These are phyloP conservation scores for Vachellia pachyceras DNA, from an alignment of 306 rosid genomes.

Conservation along the genomic window DNA sequence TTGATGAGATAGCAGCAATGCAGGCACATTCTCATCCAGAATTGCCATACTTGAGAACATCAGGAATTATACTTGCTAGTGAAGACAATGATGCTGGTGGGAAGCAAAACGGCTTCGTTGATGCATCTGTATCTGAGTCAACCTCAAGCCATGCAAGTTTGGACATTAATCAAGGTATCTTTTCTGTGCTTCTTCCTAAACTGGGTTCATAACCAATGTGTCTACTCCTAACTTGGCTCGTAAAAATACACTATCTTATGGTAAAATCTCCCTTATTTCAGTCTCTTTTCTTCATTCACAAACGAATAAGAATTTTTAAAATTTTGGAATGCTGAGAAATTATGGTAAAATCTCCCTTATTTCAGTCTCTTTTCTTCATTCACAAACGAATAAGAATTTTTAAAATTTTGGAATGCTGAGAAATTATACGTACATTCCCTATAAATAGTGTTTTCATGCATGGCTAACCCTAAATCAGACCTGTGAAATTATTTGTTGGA, in stretches of 20 bases:
- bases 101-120: slow-evolving; percentile 58
- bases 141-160: slow-evolving; percentile 83
- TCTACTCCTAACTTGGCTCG: neutral
- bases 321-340: slow-evolving; percentile 23
- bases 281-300: neutral
- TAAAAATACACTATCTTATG: too few relatives aligned
- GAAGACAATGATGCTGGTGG: slow-evolving; percentile 68
- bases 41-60: slow-evolving; percentile 74
- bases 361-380: too few relatives aligned
- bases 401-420: slow-evolving; percentile 17
- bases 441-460: neutral
- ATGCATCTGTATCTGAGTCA: slow-evolving; percentile 69
- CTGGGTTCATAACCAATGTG: slow-evolving; percentile 64
- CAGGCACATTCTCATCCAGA: slow-evolving; percentile 75
- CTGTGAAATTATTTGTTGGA: neutral
- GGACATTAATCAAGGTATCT: slow-evolving; percentile 80
- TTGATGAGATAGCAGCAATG: slow-evolving; percentile 96
- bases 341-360: too few relatives aligned
- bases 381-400: neutral
- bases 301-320: neutral
- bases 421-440: slow-evolving; percentile 14
- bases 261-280: neutral
- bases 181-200: slow-evolving; percentile 27
- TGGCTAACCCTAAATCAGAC: neutral
- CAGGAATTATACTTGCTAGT: slow-evolving; percentile 90